A percentile compares a stretch with the other conserved stretches of the same genome.
Evolutionary conservation across 768 basidiomycete genomes (phyloP).

Genomic region (Xerocomellus chrysenteron): DNA sequence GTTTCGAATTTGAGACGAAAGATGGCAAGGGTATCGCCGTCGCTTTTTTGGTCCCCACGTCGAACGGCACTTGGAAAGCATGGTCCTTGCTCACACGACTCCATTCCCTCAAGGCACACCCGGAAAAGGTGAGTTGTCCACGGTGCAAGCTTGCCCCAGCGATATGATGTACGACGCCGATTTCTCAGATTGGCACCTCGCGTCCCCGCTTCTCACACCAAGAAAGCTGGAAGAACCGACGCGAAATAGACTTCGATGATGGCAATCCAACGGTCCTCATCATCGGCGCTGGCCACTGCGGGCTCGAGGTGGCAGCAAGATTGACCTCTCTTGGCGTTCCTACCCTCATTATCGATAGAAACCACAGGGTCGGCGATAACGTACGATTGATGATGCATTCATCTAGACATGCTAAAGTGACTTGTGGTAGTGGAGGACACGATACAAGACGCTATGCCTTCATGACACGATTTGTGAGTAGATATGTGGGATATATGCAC

Average conservation of each 20-base stretch:
- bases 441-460: conserved; percentile 55
- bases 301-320: conserved; percentile 60
- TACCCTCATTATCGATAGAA: conserved; percentile 54
- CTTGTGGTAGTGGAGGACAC: conserved; percentile 44
- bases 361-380: conserved; percentile 49
- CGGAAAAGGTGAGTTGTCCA: conserved; percentile 38
- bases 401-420: conserved; percentile 2
- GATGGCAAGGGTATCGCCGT: conserved; percentile 53
- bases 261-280: conserved; percentile 56
- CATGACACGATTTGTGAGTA: conserved; percentile 51
- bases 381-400: conserved; percentile 8
- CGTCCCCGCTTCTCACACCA: conserved; percentile 43
- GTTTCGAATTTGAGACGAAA: conserved; percentile 54
- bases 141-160: background rate
- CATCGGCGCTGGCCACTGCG: conserved; percentile 65
- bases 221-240: conserved; percentile 48
- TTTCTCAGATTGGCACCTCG: conserved; percentile 33
- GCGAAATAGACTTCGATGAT: conserved; percentile 44
- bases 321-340: conserved; percentile 55
- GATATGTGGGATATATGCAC: background rate
- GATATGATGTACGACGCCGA: background rate
- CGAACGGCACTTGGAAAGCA: conserved; percentile 51
- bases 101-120: conserved; percentile 51
- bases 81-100: conserved; percentile 60
- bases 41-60: conserved; percentile 46